Percentiles rank a stretch among this genome's conserved stretches.
Conservation (phyloP, 2,329 filamentous ascomycete species). For the Madurella mycetomatis region DNA sequence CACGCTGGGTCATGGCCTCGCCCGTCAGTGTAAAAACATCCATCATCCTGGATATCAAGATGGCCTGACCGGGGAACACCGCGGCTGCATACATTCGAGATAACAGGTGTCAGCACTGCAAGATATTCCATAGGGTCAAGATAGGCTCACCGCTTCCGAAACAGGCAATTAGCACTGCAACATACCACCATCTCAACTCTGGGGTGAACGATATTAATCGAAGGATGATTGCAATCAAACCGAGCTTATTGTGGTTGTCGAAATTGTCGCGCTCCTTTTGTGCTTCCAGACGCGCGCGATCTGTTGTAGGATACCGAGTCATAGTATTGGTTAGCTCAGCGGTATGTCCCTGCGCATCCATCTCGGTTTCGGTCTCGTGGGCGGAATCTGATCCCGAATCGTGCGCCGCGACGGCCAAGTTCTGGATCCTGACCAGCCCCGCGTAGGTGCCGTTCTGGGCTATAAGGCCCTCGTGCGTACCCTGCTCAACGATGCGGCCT, state of each 20-base stretch:
- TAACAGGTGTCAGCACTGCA: not conserved
- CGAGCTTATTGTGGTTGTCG: conserved; percentile 18
- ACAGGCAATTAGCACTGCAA: conserved; percentile 7
- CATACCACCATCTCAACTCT: conserved; percentile 20
- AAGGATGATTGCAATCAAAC: conserved; percentile 14
- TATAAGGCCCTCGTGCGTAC: conserved; percentile 29
- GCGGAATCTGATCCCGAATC: conserved; percentile 6
- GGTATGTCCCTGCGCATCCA: conserved; percentile 2
- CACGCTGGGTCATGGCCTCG: conserved; percentile 33
- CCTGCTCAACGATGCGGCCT: conserved; percentile 30
- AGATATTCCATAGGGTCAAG: not conserved
- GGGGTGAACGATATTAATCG: conserved; percentile 15
- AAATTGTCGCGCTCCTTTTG: conserved; percentile 22
- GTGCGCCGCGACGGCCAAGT: conserved; percentile 14
- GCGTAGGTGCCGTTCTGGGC: conserved; percentile 26
- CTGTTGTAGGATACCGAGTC: conserved; percentile 21
- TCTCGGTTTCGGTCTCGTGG: not conserved
- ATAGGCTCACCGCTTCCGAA: conserved; percentile 36
- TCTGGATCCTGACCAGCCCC: conserved; percentile 21
- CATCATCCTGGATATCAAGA: conserved; percentile 39
- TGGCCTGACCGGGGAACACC: conserved; percentile 39
- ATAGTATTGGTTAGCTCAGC: conserved; percentile 21
- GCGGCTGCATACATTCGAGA: conserved; percentile 2
- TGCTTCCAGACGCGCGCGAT: conserved; percentile 14
- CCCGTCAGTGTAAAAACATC: conserved; percentile 36